Evolutionary conservation across 1,139 yeast species (phyloP), one percentile per base, ranked within the genome.

Genomic region (Barnettozyma hawaiiensis): DNA sequence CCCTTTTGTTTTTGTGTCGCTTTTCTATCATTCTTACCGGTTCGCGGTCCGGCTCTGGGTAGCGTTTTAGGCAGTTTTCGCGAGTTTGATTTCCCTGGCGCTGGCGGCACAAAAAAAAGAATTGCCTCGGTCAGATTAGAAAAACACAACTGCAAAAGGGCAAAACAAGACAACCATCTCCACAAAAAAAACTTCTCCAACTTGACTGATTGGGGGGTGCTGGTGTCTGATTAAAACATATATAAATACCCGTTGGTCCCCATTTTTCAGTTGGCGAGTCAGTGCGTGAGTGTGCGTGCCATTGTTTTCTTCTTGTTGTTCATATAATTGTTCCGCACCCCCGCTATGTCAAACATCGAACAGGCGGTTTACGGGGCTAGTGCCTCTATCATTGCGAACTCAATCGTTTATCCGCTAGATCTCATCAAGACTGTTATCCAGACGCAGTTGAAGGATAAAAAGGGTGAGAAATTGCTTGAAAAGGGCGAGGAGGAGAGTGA

Each of bases 351-450:
- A 5, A 78, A 81, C 22, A 56, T 77, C 31, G 94, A 86, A 51
- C 81, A 81, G 59, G 96, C 96, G 0, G 74, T 85, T 16, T 81
- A 87, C 40, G 96, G 96, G 1, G 89, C 95, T 0, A 71, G 82
- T 44, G 95, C 95, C 7, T 86, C 95, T 4, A 84, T 81, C 35
- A 63, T 85, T 45, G 95, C 96, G 35, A 86, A 84, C 61, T 70
- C 87, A n/a, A 69, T 80, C 36, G 86, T 83, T 2, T 85, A 81
- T 54, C 95, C 95, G 0, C 64, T 85, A 42, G 92, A 83, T 58
- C 67, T 84, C 47, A 73, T 83, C 48, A 84, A 84, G 59, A 83
- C 90, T 0, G 70, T 85, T 42, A 75, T 84, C 40, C 94, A 84
- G 59, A 79, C 89, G 4, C 89, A 82, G 32, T 21, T 47, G 5